Base-by-base conservation (phyloP, 192 early-diverging fungal species). In the Dissophora globulifera region DNA sequence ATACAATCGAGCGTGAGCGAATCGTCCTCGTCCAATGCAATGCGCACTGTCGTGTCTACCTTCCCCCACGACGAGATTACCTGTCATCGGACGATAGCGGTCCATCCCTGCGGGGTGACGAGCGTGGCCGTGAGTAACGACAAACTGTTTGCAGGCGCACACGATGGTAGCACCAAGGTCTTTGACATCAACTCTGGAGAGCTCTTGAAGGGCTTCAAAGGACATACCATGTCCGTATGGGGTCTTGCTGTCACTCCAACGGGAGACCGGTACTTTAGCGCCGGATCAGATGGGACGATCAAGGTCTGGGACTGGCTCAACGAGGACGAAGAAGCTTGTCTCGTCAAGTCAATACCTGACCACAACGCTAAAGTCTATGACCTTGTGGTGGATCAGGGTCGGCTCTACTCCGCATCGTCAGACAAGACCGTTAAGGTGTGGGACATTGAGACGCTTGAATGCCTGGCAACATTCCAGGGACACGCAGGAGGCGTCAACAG, bases 361-460 rank as follows among this genome's bases (percentile, higher is more conserved):
- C 84, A 87, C 47, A 62, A 69, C 22, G 79, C 79, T 32, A 88
- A 88, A 58, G 79, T 88, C 8, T 88, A 88, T 68, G 75, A 78
- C 4, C 67, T 87, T 30, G 75, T 79, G 31, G 67, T 84, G 29
- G 46, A 64, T 27, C 54, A 67, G 4, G 83, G 83, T 27, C 55
- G 78, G 26, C 62, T 88, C 23, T 86, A 81, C 53, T 81, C 79
- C 19, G 86, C 82, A 11, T 85, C 84, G 1, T 80, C 78, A 15
- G 86, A 88, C 61, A 78, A 82, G 42, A 88, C 83, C 38, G 56
- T 88, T 51, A 86, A 84, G 35, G 84, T 84, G 6, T 88, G 86
- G 84, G 75, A 85, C 45, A 58, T 72, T 2, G 64, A 79, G 40
- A 80, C 78, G 15, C 59, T 87, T 1, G 74, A 71, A 43, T 83